Conservation (phyloP, 1,139 yeast genomes). For the Citeromyces hawaiiensis region DNA sequence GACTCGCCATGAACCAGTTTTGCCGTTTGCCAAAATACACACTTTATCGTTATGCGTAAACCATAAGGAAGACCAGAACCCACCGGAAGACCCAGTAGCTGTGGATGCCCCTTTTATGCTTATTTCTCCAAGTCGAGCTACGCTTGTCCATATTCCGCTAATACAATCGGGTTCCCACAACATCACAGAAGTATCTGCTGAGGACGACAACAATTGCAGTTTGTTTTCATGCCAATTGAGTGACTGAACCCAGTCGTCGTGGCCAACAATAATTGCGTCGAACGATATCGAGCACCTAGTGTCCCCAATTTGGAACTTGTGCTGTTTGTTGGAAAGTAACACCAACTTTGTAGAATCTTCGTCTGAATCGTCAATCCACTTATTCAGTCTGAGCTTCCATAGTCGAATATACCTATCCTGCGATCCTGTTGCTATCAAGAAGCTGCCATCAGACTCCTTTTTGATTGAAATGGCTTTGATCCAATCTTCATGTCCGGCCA, state of each 20-base stretch:
- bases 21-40: conserved; percentile 67
- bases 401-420: conserved; percentile 83
- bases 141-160: conserved; percentile 88
- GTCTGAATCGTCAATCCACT: conserved; percentile 32
- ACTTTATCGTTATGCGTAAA: conserved; percentile 29
- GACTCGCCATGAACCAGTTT: conserved; percentile 83
- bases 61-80: conserved; percentile 91
- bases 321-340: conserved; percentile 52
- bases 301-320: conserved; percentile 30
- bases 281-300: conserved; percentile 48
- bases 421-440: conserved; percentile 70
- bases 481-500: conserved; percentile 94
- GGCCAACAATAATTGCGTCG: conserved; percentile 94
- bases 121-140: conserved; percentile 74
- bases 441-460: conserved; percentile 30
- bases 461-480: conserved; percentile 59
- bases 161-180: conserved; percentile 86
- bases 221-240: conserved; percentile 60
- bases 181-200: conserved; percentile 91
- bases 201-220: conserved; percentile 61
- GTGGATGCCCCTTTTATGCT: conserved; percentile 95
- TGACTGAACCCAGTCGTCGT: conserved; percentile 94
- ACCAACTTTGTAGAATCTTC: conserved; percentile 40
- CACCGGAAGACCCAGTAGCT: conserved; percentile 97
- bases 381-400: conserved; percentile 62